phyloP scores from a whole-genome alignment of 108 stramenopile genomes.

The Cyclostephanos tholiformis region DNA sequence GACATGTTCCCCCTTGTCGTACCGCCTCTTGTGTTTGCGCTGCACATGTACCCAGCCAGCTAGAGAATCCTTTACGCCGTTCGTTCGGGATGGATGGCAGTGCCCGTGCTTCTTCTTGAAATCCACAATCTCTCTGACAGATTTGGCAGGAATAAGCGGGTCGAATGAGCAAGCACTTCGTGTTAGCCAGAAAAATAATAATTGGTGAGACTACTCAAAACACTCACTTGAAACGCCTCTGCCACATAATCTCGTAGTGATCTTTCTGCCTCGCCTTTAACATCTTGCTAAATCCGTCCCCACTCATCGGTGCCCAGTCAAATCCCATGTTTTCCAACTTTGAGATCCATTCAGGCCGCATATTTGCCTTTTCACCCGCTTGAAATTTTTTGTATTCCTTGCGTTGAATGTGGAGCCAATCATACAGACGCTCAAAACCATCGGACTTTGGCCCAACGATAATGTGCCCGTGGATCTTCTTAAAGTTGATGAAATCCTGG shows the following conservation, averaged over 20 bases:
- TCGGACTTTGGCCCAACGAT: conserved; percentile 20
- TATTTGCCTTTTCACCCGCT: conserved; percentile 5
- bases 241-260: conserved; percentile 9
- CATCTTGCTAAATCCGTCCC: conserved; percentile 18
- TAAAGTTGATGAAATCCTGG: conserved; percentile 6
- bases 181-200: not conserved
- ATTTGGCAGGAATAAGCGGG: too few relatives aligned
- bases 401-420: conserved; percentile 39
- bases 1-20: conserved; percentile 19
- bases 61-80: conserved; percentile 9
- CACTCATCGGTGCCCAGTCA: conserved; percentile 32
- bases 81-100: conserved; percentile 14
- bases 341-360: conserved; percentile 28
- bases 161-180: not conserved
- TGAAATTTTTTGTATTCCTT: conserved; percentile 42
- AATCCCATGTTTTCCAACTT: conserved; percentile 26
- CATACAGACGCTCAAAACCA: conserved; percentile 17
- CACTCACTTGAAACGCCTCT: conserved; percentile 18
- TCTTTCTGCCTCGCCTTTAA: not conserved
- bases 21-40: conserved; percentile 20
- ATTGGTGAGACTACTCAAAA: not conserved
- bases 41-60: conserved; percentile 29
- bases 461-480: conserved; percentile 18
- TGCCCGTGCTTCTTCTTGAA: conserved; percentile 28
- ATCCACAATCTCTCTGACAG: conserved; percentile 12